Conservation (phyloP, 495 filamentous ascomycete species). For the Lasiosphaeria hispida region DNA sequence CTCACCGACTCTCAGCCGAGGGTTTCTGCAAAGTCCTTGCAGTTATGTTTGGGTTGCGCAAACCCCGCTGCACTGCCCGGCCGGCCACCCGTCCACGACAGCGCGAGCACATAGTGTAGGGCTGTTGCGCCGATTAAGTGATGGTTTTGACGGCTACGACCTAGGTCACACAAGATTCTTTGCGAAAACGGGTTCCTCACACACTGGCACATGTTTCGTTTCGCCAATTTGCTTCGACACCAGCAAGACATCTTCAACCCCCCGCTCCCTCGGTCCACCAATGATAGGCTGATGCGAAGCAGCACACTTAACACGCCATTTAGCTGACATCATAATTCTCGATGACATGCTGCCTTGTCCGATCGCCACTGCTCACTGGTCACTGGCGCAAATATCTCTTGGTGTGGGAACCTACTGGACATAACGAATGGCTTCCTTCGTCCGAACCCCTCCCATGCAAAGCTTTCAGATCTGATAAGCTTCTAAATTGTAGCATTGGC, state of each 20-base stretch:
- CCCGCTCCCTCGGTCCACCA: no score
- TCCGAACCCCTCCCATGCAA: no score
- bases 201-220: neutral
- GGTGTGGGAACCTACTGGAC: no score
- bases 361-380: neutral
- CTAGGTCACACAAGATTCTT: neutral
- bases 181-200: neutral
- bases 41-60: neutral
- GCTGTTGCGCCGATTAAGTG: neutral
- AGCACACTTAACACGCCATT: neutral
- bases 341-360: neutral
- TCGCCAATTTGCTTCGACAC: no score
- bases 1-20: conserved; percentile 3
- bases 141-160: neutral
- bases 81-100: neutral
- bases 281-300: neutral
- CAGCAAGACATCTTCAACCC: no score
- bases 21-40: conserved; percentile 10
- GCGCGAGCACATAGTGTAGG: conserved; percentile 3
- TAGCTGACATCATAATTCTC: conserved; percentile 3
- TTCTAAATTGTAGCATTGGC: no score
- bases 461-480: no score
- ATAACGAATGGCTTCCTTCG: no score
- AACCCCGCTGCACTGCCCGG: conserved; percentile 14
- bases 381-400: no score